Percentiles rank a stretch among this genome's conserved stretches.
phyloP scores from a whole-genome alignment of 306 rosid species.

The Cucurbita maxima region DNA sequence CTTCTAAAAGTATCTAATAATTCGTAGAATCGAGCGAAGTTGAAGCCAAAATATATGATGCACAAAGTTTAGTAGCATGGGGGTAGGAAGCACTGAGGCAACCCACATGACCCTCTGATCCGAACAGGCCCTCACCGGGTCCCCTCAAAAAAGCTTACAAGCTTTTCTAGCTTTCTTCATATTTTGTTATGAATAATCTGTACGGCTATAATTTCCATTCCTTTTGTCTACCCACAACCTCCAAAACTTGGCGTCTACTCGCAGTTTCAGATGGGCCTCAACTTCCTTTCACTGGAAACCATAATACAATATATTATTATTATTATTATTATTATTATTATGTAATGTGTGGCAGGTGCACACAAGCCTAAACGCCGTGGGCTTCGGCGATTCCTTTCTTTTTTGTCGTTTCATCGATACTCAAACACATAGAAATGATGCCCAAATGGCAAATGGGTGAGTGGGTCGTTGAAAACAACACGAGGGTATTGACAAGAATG shows the following conservation, averaged over 20 bases:
- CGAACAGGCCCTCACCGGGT: not conserved
- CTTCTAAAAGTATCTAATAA: too few relatives aligned
- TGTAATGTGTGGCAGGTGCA: slow-evolving; percentile 45
- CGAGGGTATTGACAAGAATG: slow-evolving; percentile 50
- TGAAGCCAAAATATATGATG: not conserved
- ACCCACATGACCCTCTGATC: not conserved
- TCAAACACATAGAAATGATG: slow-evolving; percentile 13
- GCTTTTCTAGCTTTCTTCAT: not conserved
- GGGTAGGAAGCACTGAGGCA: not conserved
- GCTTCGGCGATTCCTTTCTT: slow-evolving; percentile 67
- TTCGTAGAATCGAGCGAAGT: too few relatives aligned
- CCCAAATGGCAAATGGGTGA: slow-evolving; percentile 33
- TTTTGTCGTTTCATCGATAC: slow-evolving; percentile 74
- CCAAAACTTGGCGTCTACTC: not conserved
- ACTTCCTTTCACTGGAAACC: not conserved
- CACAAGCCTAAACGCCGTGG: slow-evolving; percentile 95
- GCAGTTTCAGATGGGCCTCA: not conserved
- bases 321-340: not conserved
- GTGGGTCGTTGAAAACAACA: not conserved
- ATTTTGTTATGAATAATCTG: not conserved
- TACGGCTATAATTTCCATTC: not conserved
- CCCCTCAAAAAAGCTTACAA: not conserved
- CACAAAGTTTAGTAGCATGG: not conserved
- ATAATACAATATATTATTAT: not conserved
- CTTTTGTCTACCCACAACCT: not conserved